Conservation (phyloP, 768 basidiomycete genomes). For the Boletus bicolor region DNA sequence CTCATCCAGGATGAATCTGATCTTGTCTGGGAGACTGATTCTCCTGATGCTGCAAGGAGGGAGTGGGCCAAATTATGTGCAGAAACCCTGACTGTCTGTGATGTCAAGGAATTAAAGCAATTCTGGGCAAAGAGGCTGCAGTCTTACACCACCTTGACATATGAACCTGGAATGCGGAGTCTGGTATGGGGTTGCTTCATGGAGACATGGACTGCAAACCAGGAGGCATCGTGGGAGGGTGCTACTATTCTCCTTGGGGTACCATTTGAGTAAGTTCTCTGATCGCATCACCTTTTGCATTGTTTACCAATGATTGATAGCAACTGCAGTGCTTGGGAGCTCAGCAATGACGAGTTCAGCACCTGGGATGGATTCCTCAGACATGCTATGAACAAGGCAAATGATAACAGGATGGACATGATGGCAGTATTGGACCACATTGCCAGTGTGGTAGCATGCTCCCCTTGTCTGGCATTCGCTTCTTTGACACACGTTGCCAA, state of each 20-base stretch:
- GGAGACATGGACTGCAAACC: conserved; percentile 51
- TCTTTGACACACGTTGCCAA: conserved; percentile 59
- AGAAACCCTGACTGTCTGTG: conserved; percentile 49
- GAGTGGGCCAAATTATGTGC: conserved; percentile 63
- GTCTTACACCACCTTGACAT: conserved; percentile 27
- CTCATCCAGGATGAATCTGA: conserved; percentile 48
- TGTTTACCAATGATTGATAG: conserved; percentile 25
- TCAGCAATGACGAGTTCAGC: conserved; percentile 50
- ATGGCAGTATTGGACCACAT: conserved; percentile 53
- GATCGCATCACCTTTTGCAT: neutral
- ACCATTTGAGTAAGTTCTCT: conserved; percentile 57
- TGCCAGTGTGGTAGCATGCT: conserved; percentile 43
- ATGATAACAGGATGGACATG: conserved; percentile 58
- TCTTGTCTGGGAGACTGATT: conserved; percentile 42
- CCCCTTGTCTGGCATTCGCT: conserved; percentile 37
- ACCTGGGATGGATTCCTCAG: conserved; percentile 60
- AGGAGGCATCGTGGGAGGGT: conserved; percentile 51
- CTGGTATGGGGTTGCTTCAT: conserved; percentile 57
- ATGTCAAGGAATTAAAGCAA: conserved; percentile 40
- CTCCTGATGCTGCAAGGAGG: conserved; percentile 42
- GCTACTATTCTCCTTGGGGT: conserved; percentile 49
- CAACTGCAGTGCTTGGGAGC: conserved; percentile 47
- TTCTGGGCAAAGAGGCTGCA: conserved; percentile 46
- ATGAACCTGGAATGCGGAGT: conserved; percentile 42
- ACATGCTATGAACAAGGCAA: conserved; percentile 49